Evolutionary conservation across 2,329 filamentous ascomycete species (phyloP).

Genomic region (Cercospora canescens): DNA sequence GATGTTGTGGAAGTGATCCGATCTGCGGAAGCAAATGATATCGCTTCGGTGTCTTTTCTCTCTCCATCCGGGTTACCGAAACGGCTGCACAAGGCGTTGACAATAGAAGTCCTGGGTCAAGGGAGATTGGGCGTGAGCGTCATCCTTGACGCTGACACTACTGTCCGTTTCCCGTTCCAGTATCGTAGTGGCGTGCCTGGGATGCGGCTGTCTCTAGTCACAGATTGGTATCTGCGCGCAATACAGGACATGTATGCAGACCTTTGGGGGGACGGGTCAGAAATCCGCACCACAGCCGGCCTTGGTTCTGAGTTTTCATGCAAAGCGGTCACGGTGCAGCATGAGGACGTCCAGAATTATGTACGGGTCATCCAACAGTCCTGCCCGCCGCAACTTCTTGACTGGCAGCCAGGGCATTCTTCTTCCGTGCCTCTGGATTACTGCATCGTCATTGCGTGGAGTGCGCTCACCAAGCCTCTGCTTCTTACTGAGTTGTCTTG

Average conservation of each 20-base stretch:
- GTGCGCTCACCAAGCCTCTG: background rate
- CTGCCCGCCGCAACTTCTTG: background rate
- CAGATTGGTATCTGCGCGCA: background rate
- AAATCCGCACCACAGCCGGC: background rate
- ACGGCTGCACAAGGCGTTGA: background rate
- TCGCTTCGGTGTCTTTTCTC: background rate
- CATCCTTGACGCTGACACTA: background rate
- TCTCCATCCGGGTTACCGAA: background rate
- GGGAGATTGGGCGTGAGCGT: background rate
- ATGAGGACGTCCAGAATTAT: background rate
- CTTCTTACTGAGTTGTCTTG: background rate
- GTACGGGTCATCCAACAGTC: background rate
- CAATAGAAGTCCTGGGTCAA: background rate
- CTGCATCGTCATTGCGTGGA: background rate
- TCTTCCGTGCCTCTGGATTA: background rate
- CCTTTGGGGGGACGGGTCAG: background rate
- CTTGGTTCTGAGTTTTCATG: background rate
- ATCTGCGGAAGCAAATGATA: background rate
- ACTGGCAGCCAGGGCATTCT: background rate
- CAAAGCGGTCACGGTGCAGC: background rate
- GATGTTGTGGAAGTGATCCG: background rate
- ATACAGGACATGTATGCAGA: background rate
- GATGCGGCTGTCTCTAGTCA: background rate
- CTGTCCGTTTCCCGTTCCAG: background rate
- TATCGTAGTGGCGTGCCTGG: background rate